Evolutionary conservation across 1,284 basidiomycete genomes (phyloP), one percentile per base, ranked within the genome.

Genomic region (Stygiomarasmius scandens): DNA sequence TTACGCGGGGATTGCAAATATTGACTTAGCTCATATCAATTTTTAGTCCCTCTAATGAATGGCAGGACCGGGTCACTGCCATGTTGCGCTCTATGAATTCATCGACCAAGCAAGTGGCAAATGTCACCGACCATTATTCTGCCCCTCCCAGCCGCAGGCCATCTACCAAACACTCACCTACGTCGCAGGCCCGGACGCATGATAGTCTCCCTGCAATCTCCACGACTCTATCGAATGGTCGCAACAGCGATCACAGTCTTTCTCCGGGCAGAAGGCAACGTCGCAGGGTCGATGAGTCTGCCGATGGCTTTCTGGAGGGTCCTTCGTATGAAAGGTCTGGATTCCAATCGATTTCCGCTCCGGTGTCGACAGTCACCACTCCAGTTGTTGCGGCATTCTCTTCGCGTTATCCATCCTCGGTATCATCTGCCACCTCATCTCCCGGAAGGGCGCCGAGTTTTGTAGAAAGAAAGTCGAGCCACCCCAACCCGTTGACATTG

Each of bases 11-110:
- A 16, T n/a, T 27, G 2, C 11, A n/a, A 10, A 20, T 38, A 10
- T 22, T 23, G 10, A n/a, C 47, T 6, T 11, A 27, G 20, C 12
- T 10, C 25, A 10, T 25, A 22, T 27, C 10, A 27, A 11, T 25
- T 45, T n/a, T 20, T 61, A 90, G 89, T 62, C 89, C 90, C 8
- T 89, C 89, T 19, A 87, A 86, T 63, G 89, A 92, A 70, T 92
- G 89, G 89, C 90, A 92, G 69, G 87, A 90, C 66, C 73, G 76
- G 27, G 84, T 90, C 5, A 74, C 80, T 34, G 65, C 76, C 14
- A 72, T 81, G 67, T 72, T 84, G n/a, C 65, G 67, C 49, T 59
- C 65, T 36, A 59, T 41, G 14, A 41, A 41, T 12, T 32, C 29
- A 12, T 32, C 29, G 29, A 9, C 38, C 11, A 64, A 24, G 25